Base-by-base conservation (phyloP, 192 early-diverging fungal species). In the Coemansia sp. region DNA sequence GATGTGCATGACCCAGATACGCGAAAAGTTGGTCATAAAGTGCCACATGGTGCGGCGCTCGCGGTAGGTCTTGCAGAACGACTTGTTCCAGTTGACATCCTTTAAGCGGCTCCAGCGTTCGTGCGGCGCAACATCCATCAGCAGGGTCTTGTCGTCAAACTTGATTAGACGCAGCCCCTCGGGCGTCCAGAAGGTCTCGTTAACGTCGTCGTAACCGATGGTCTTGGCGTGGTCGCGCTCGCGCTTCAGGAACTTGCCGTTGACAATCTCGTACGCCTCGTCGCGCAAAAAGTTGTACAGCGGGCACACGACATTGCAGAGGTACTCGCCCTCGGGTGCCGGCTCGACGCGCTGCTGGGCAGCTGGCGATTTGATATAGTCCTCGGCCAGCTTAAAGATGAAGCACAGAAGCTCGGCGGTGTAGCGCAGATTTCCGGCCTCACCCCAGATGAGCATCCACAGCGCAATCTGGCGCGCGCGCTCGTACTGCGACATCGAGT, bases 1-100 rank as follows among this genome's bases (percentile, higher is more conserved):
- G 32, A 92, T 59, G 56, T 92, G 87, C 62, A 92, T 85, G 49
- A 92, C 85, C 90, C 90, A 92, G 20, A 90, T 78, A 20, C 90
- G 87, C 25, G 84, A 84, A 45, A 92, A 90, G 70, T 90, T 92
- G 71, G 84, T 83, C 55, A 85, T 80, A 19, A 87, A 66, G 78
- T 92, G 90, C 70, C 87, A 73, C 83, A 86, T 85, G 9, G 87
- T 87, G 40, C 90, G 83, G 38, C 84, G 85, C 72, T 92, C 90
- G 54, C 86, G 83, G 70, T 88, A 92, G 2, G 90, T 90, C 69
- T 90, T 92, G 59, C 58, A 43, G 60, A 92, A 89, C 8, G 80
- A 80, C 39, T 80, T 77, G 13, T 66, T 74, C 86, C 88, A 92
- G 56, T 80, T 62, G 43, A 88, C 85, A 6, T 83, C 67, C 37